Evolutionary conservation across 805 yeast species (phyloP), one percentile per base, ranked within the genome.

Genomic region (Kuraishia hungarica): DNA sequence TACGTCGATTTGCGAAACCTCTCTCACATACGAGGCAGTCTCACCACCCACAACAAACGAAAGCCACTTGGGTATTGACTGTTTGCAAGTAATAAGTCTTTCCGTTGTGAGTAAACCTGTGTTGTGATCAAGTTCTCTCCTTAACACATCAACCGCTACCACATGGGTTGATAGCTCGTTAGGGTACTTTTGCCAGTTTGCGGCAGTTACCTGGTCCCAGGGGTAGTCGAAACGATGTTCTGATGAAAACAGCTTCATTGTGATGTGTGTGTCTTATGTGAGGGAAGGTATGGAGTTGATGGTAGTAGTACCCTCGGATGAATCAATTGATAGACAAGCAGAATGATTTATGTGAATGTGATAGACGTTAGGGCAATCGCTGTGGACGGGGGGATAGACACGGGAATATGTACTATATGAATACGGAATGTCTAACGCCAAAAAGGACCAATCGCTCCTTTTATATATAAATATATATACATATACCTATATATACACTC

Each of bases 111-210:
- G 74, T 2, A 80, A 74, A 4, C 78, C 78, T 1, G 79, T 77
- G 7, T 67, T 71, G 1, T 76, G 71, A 61, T 82, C 80, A 21
- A 90, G 64, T 62, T 85, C 90, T 59, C 98, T 77, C 57, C 87
- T 76, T 35, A 93, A 70, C 0, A 90, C 89, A 67, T 93, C 99
- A 20, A 94, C 98, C 1, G 94, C 94, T 28, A 89, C 86, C 10
- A 93, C 99, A 69, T 93, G 99, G 0, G 96, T 81, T 7, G 97
- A 84, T 56, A 86, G 77, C 62, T 91, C 96, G 67, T 94, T 93
- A n/a, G 99, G 99, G 71, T 93, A 93, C 62, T 93, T 93, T 60
- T 81, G 83, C 99, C 99, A 93, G 70, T 92, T 91, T 53, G 98
- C 97, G 1, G 96, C 91, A 0, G 97, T 87, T 24, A 93, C 96